Evolutionary conservation across 2,329 filamentous ascomycete species (phyloP).

Genomic region (Taxawa tesnikishii): DNA sequence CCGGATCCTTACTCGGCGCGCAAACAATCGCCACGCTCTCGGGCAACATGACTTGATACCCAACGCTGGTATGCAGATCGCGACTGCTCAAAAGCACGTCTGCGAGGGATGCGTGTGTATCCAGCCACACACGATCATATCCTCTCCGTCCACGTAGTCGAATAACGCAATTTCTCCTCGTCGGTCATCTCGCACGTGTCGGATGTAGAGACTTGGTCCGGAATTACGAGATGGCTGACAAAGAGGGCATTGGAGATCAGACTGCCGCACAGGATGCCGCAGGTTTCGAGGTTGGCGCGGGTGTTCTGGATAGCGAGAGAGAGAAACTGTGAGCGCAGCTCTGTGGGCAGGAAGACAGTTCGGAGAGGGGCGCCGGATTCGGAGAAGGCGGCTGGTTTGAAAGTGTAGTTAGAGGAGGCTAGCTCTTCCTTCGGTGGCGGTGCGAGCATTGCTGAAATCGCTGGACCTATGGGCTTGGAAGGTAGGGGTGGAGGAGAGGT

Average conservation of each 20-base stretch:
- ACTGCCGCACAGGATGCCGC: slow-evolving; percentile 85
- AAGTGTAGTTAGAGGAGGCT: slow-evolving; percentile 50
- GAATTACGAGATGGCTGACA: slow-evolving; percentile 76
- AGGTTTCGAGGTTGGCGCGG: slow-evolving; percentile 73
- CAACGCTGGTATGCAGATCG: slow-evolving; percentile 85
- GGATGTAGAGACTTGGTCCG: slow-evolving; percentile 76
- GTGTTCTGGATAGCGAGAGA: slow-evolving; percentile 67
- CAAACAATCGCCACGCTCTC: slow-evolving; percentile 97
- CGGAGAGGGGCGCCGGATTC: slow-evolving; percentile 81
- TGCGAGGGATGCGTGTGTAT: slow-evolving; percentile 97
- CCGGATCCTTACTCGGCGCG: slow-evolving; percentile 66
- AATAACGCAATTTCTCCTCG: slow-evolving; percentile 58
- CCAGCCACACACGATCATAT: slow-evolving; percentile 83
- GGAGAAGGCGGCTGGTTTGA: slow-evolving; percentile 73
- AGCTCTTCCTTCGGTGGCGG: slow-evolving; percentile 24
- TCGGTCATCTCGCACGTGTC: slow-evolving; percentile 95
- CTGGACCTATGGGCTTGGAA: background rate
- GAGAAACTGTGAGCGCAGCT: slow-evolving; percentile 64
- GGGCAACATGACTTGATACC: slow-evolving; percentile 91
- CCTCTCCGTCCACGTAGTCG: slow-evolving; percentile 76
- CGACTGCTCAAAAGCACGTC: slow-evolving; percentile 96
- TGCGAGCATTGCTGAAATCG: slow-evolving; percentile 13
- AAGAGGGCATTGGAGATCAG: slow-evolving; percentile 89
- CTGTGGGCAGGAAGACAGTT: slow-evolving; percentile 72
- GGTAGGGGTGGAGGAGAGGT: slow-evolving; percentile 1